Evolutionary conservation across 2,329 filamentous ascomycete genomes (phyloP).

Genomic region (Fusarium nygamai): DNA sequence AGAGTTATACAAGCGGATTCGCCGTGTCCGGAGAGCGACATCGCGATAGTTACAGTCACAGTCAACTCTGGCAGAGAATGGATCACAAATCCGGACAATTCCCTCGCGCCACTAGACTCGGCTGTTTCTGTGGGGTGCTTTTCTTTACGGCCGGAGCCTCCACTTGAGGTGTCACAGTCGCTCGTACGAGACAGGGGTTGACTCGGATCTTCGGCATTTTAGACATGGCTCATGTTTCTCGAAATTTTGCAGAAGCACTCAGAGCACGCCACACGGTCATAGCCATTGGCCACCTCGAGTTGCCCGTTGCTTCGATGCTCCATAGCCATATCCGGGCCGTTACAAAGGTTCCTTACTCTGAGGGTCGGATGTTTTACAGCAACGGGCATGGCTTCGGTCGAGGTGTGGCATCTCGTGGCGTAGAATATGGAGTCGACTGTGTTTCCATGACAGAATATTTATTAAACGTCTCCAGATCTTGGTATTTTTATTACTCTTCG

Average conservation of each 20-base stretch:
- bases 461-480: constrained; percentile 32
- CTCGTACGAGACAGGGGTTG: constrained; percentile 35
- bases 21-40: constrained; percentile 15
- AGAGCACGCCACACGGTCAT: not conserved
- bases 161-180: constrained; percentile 20
- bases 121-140: constrained; percentile 26
- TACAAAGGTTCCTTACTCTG: constrained; percentile 37
- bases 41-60: constrained; percentile 4
- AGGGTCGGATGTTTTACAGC: constrained; percentile 33
- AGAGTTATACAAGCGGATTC: constrained; percentile 8
- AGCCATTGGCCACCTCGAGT: constrained; percentile 21
- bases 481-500: constrained; percentile 22
- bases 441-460: constrained; percentile 34
- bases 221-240: constrained; percentile 38
- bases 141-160: not conserved
- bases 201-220: constrained; percentile 35
- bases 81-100: constrained; percentile 8
- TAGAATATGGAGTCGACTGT: not conserved
- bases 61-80: not conserved
- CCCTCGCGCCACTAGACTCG: constrained; percentile 16
- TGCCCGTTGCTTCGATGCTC: constrained; percentile 1
- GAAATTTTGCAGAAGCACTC: constrained; percentile 33
- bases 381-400: constrained; percentile 18
- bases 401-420: constrained; percentile 5
- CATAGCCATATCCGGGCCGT: constrained; percentile 30